These are phyloP conservation scores for Phytophthora fragariaefolia DNA, from an alignment of 352 stramenopile genomes.

Conservation along the genomic window DNA sequence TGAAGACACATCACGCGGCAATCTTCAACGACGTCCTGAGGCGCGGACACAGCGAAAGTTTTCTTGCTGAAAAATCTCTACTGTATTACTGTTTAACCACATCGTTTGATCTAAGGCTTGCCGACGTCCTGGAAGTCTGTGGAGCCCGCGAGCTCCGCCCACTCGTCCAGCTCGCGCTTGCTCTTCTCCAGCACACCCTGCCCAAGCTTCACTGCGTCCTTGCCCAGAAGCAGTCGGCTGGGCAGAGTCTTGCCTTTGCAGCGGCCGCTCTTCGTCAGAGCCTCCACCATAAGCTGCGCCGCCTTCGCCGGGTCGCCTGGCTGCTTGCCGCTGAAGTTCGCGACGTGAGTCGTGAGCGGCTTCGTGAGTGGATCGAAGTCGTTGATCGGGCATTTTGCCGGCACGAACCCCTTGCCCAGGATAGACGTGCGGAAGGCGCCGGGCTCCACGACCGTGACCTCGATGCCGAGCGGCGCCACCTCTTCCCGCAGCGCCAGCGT, in stretches of 20 bases:
- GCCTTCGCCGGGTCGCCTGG: constrained; percentile 42
- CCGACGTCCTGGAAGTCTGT: constrained; percentile 30
- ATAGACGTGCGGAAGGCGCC: constrained; percentile 49
- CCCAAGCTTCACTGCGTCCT: constrained; percentile 34
- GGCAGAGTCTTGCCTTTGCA: constrained; percentile 35
- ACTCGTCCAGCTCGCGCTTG: constrained; percentile 33
- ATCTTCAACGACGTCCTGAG: constrained; percentile 11
- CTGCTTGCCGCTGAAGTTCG: constrained; percentile 41
- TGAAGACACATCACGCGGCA: constrained; percentile 27
- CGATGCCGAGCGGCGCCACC: constrained; percentile 43
- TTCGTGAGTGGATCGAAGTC: constrained; percentile 38
- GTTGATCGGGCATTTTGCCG: constrained; percentile 27
- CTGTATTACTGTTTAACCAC: background rate
- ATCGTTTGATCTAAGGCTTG: constrained; percentile 19
- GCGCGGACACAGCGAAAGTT: background rate
- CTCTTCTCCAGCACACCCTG: constrained; percentile 27
- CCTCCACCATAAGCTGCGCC: constrained; percentile 41
- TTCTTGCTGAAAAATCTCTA: background rate
- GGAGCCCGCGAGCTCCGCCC: constrained; percentile 30
- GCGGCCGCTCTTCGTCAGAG: constrained; percentile 44
- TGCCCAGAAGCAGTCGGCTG: constrained; percentile 35
- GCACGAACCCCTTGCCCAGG: constrained; percentile 32
- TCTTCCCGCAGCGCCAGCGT: constrained; percentile 43
- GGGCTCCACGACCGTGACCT: constrained; percentile 49
- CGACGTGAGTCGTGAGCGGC: constrained; percentile 34